Evolutionary conservation across 1,284 basidiomycete genomes (phyloP).

Genomic region (Puccinia triticina): DNA sequence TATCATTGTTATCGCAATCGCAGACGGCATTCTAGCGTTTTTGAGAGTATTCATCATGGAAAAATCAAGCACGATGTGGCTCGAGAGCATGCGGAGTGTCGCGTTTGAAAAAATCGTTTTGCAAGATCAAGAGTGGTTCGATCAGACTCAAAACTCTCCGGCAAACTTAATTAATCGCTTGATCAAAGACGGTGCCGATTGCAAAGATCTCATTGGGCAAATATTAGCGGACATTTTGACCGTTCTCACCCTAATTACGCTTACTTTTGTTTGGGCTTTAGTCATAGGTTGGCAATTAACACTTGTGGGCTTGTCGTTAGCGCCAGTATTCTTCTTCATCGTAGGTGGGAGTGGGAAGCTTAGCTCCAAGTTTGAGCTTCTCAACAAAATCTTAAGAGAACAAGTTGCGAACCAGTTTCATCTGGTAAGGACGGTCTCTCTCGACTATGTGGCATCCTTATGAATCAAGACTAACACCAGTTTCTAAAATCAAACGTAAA

Average conservation of each 20-base stretch:
- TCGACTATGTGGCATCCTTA: slow-evolving; percentile 30
- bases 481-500: slow-evolving; percentile 26
- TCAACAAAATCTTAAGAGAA: slow-evolving; percentile 82
- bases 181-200: slow-evolving; percentile 90
- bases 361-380: slow-evolving; percentile 72
- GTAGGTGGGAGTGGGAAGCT: slow-evolving; percentile 74
- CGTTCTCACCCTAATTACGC: slow-evolving; percentile 75
- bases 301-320: slow-evolving; percentile 82
- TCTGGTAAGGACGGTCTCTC: slow-evolving; percentile 68
- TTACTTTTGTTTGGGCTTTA: slow-evolving; percentile 86
- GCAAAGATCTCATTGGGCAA: slow-evolving; percentile 74
- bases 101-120: slow-evolving; percentile 70
- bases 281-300: slow-evolving; percentile 88
- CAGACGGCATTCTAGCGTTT: slow-evolving; percentile 76
- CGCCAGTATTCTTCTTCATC: slow-evolving; percentile 76
- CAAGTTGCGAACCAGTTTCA: slow-evolving; percentile 83
- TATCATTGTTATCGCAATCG: slow-evolving; percentile 71
- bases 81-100: slow-evolving; percentile 68
- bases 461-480: not conserved
- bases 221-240: slow-evolving; percentile 75
- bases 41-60: slow-evolving; percentile 67
- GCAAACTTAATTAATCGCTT: slow-evolving; percentile 74
- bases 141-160: slow-evolving; percentile 70
- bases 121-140: slow-evolving; percentile 92
- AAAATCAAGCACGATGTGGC: slow-evolving; percentile 74